phyloP scores from a whole-genome alignment of 2,329 filamentous ascomycete genomes.

The Verticillium zaregamsianum region DNA sequence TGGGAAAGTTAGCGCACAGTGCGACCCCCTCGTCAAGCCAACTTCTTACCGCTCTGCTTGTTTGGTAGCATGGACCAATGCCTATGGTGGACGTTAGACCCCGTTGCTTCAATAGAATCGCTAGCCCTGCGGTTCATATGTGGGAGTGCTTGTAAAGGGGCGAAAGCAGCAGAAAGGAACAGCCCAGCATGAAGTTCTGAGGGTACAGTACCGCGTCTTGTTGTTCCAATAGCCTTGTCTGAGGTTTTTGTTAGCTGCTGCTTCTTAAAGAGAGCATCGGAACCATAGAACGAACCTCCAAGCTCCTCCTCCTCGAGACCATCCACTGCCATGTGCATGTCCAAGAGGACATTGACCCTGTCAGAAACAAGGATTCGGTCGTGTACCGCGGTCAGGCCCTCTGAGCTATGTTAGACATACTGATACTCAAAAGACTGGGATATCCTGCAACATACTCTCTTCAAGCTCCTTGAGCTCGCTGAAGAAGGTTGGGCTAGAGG shows the following conservation, averaged over 20 bases:
- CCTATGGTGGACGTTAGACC: conserved; percentile 22
- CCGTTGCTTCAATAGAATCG: conserved; percentile 15
- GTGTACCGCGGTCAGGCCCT: conserved; percentile 31
- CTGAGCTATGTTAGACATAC: conserved; percentile 12
- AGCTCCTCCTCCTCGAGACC: conserved; percentile 60
- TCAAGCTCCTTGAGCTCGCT: not conserved
- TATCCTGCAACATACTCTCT: conserved; percentile 13
- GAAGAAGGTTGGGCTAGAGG: conserved; percentile 11
- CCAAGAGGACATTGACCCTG: conserved; percentile 59
- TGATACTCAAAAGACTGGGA: conserved; percentile 10
- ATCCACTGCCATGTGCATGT: conserved; percentile 64
- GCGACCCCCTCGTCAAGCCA: conserved; percentile 10
- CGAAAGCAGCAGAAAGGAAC: conserved; percentile 1
- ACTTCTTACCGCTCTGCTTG: conserved; percentile 21
- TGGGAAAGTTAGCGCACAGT: conserved; percentile 17
- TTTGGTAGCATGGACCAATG: conserved; percentile 32
- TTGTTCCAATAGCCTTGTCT: conserved; percentile 29
- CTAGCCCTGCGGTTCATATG: conserved; percentile 12
- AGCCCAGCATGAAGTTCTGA: conserved; percentile 8
- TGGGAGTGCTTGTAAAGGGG: conserved; percentile 14
- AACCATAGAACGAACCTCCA: conserved; percentile 21
- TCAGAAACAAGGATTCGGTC: conserved; percentile 59
- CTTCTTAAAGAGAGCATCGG: conserved; percentile 18
- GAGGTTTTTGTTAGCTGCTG: conserved; percentile 15
- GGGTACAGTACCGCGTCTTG: conserved; percentile 26